Evolutionary conservation across 371 early-diverging fungal genomes (phyloP).

Genomic region (Conidiobolus coronatus): DNA sequence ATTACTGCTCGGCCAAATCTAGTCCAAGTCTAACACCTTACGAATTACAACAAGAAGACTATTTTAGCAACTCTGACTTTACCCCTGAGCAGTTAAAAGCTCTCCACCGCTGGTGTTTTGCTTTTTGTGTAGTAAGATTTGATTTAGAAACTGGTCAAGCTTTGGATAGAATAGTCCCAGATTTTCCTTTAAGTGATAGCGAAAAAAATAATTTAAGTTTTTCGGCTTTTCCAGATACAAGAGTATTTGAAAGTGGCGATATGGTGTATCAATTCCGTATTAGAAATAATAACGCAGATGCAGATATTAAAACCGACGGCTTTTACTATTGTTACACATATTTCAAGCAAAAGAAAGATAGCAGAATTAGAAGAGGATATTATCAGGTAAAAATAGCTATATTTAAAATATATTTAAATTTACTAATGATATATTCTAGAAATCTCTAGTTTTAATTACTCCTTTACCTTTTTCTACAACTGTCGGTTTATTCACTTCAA

Average conservation of each 20-base stretch:
- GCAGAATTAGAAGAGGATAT: slow-evolving; percentile 65
- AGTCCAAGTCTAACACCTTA: too few relatives aligned
- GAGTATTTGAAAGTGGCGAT: slow-evolving; percentile 77
- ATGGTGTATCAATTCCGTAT: slow-evolving; percentile 72
- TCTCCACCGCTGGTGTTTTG: slow-evolving; percentile 62
- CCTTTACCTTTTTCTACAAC: slow-evolving; percentile 38
- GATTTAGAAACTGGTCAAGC: slow-evolving; percentile 87
- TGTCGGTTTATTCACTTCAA: slow-evolving; percentile 44
- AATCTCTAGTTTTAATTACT: slow-evolving; percentile 4
- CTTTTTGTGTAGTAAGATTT: slow-evolving; percentile 80
- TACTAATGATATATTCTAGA: not conserved
- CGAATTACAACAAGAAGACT: too few relatives aligned
- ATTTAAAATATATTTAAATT: slow-evolving; percentile 34
- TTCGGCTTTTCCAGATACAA: slow-evolving; percentile 90
- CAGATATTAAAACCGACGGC: slow-evolving; percentile 21
- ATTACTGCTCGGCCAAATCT: too few relatives aligned
- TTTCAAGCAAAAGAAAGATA: slow-evolving; percentile 78
- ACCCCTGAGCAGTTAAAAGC: slow-evolving; percentile 13
- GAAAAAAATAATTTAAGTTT: slow-evolving; percentile 78
- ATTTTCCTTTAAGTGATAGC: slow-evolving; percentile 35
- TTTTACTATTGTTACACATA: slow-evolving; percentile 81
- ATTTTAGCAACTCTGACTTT: too few relatives aligned
- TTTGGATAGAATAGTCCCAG: slow-evolving; percentile 65
- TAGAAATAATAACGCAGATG: slow-evolving; percentile 31
- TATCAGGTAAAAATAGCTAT: slow-evolving; percentile 76